These are phyloP conservation scores for Aeschynomene evenia DNA, from an alignment of 306 rosid genomes.

Conservation along the genomic window DNA sequence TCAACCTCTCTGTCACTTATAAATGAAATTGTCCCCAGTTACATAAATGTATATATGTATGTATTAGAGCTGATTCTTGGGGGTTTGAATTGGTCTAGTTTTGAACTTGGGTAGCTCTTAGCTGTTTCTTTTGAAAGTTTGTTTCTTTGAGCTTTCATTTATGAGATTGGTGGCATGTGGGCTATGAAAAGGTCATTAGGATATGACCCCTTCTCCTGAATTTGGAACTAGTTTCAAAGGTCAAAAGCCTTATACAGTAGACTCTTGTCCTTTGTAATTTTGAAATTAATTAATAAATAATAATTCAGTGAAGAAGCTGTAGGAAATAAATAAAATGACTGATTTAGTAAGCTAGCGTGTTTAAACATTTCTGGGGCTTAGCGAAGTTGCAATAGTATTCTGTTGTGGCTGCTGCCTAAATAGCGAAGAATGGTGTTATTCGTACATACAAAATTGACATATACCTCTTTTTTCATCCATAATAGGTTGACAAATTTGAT, in stretches of 20 bases:
- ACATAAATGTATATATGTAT: not conserved
- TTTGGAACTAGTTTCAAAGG: conserved; percentile 8
- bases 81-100: conserved; percentile 26
- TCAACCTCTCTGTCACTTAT: not conserved
- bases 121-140: conserved; percentile 14
- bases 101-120: not conserved
- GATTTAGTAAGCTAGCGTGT: no score
- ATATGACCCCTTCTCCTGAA: conserved; percentile 14
- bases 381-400: not conserved
- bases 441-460: no score
- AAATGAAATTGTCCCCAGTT: conserved; percentile 6
- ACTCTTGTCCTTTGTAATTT: not conserved
- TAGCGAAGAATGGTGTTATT: no score
- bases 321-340: not conserved
- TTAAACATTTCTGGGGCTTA: not conserved
- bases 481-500: no score
- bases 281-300: no score
- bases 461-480: no score
- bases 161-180: conserved; percentile 4
- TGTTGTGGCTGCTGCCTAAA: not conserved
- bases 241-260: conserved; percentile 20
- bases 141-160: no score
- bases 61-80: not conserved
- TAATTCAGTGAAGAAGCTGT: conserved; percentile 5
- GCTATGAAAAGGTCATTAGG: not conserved